Percentiles rank a stretch among this genome's conserved stretches.
Evolutionary conservation across 148 eudicot genomes (phyloP).

Genomic region (Salicornia ramosissima): DNA sequence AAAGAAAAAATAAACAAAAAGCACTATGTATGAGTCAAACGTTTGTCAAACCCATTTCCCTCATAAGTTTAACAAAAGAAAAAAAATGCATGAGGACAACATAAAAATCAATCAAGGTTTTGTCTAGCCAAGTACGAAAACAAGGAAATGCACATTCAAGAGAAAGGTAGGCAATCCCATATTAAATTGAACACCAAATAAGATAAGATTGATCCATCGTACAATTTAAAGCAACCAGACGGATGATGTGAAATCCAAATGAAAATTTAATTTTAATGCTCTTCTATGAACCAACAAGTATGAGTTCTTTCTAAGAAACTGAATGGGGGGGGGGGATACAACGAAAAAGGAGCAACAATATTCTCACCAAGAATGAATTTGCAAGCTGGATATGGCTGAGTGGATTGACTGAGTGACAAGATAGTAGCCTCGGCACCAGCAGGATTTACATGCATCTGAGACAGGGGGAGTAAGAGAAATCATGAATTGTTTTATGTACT

Average conservation of each 20-base stretch:
- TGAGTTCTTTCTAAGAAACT: background rate
- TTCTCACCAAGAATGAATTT: conserved; percentile 87
- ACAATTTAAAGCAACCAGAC: background rate
- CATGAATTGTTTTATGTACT: background rate
- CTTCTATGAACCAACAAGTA: background rate
- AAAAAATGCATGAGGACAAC: background rate
- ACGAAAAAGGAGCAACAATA: background rate
- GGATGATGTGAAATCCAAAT: too few species aligned
- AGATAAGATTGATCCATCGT: background rate
- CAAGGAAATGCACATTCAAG: background rate
- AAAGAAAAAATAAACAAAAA: too few species aligned
- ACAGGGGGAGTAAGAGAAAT: background rate
- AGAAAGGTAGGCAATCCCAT: background rate
- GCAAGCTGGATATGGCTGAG: conserved; percentile 83
- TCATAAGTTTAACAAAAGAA: background rate
- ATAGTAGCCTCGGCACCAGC: conserved; percentile 87
- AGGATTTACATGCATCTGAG: conserved; percentile 84
- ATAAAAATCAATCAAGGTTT: background rate
- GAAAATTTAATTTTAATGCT: too few species aligned
- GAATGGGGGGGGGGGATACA: background rate
- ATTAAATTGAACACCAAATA: background rate
- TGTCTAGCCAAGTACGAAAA: background rate
- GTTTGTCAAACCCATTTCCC: background rate
- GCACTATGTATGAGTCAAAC: too few species aligned
- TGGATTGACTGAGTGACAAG: conserved; percentile 70